Conservation (phyloP, 78 protist genomes). For the Protostelium mycophagum region DNA sequence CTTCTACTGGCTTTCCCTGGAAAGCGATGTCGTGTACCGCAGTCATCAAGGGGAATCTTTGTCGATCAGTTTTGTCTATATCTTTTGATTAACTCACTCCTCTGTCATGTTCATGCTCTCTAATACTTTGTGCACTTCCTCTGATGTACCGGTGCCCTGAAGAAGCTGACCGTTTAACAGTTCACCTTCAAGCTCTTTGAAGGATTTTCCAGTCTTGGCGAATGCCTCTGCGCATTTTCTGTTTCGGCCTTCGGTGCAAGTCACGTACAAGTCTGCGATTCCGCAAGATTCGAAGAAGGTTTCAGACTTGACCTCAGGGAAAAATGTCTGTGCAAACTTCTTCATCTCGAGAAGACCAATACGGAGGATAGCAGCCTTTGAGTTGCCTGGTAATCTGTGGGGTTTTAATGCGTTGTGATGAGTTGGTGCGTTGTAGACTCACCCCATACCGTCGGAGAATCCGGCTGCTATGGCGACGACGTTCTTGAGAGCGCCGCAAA, state of each 20-base stretch:
- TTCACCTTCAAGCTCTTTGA: slow-evolving; percentile 54
- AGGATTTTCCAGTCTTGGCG: slow-evolving; percentile 21
- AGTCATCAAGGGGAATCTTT: neutral
- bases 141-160: slow-evolving; percentile 54
- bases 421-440: slow-evolving; percentile 9
- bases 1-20: neutral
- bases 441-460: slow-evolving; percentile 58
- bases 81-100: neutral
- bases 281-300: slow-evolving; percentile 72
- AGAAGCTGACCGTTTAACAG: slow-evolving; percentile 70
- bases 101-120: slow-evolving; percentile 7
- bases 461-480: slow-evolving; percentile 73
- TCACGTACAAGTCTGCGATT: slow-evolving; percentile 71
- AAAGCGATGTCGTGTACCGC: neutral
- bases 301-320: neutral
- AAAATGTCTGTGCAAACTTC: slow-evolving; percentile 16
- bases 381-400: slow-evolving; percentile 27
- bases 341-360: slow-evolving; percentile 70
- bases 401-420: neutral
- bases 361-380: slow-evolving; percentile 55
- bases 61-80: neutral
- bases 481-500: slow-evolving; percentile 70
- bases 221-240: slow-evolving; percentile 51
- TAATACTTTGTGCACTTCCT: slow-evolving; percentile 52
- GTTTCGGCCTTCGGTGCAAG: slow-evolving; percentile 75